Evolutionary conservation across 257 asterid species (phyloP).

Genomic region (Sherardia arvensis): DNA sequence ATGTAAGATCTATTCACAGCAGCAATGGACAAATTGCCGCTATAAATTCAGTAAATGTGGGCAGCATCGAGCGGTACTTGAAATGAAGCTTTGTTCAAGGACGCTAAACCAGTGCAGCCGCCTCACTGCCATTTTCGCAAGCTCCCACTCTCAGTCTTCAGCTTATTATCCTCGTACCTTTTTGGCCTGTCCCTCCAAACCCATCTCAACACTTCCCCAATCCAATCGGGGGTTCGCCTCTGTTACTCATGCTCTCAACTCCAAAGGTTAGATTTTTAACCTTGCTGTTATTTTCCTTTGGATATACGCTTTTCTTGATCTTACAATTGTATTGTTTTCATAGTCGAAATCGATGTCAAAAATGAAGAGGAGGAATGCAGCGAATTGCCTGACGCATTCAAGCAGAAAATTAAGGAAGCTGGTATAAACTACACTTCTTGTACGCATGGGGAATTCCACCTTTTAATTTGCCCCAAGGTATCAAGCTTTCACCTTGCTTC

Average conservation of each 20-base stretch:
- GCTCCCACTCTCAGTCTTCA: background rate
- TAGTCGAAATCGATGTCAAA: background rate
- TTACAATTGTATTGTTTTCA: background rate
- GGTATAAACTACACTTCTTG: conserved; percentile 7
- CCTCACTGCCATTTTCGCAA: background rate
- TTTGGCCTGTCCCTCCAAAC: conserved; percentile 2
- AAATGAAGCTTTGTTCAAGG: conserved; percentile 4
- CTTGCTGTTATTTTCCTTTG: background rate
- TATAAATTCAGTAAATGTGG: background rate
- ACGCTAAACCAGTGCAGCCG: background rate
- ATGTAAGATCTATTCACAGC: too few relatives aligned
- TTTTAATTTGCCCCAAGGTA: conserved; percentile 1
- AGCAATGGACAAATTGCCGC: too few relatives aligned
- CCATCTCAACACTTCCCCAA: conserved; percentile 6
- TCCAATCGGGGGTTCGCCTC: background rate
- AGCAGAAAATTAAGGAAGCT: conserved; percentile 13
- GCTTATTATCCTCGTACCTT: background rate
- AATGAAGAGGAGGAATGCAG: conserved; percentile 3
- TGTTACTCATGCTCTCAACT: conserved; percentile 6
- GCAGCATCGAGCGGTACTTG: background rate
- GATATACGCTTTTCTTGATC: background rate
- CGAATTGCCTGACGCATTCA: conserved; percentile 3
- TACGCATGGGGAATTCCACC: background rate
- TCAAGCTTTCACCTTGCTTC: background rate
- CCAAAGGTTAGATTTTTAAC: conserved; percentile 5